A percentile compares a stretch with the other conserved stretches of the same genome.
These are phyloP conservation scores for Elaphomyces granulatus DNA, from an alignment of 495 filamentous ascomycete species.

Conservation along the genomic window DNA sequence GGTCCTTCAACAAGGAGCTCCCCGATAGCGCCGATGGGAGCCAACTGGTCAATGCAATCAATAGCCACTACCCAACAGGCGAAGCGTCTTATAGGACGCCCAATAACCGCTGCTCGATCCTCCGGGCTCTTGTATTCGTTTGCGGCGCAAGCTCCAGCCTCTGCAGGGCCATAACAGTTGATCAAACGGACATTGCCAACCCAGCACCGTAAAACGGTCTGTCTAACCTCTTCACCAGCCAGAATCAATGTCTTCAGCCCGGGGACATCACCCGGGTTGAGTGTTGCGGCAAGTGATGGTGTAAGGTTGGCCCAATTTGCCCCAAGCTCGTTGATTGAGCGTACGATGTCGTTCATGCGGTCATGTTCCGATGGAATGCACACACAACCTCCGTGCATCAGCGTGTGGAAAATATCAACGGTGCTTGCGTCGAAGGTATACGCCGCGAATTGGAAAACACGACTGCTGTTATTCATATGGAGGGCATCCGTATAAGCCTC, in stretches of 20 bases:
- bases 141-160: slow-evolving; percentile 3
- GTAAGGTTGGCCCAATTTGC: slow-evolving; percentile 26
- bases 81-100: background rate
- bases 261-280: slow-evolving; percentile 25
- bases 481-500: slow-evolving; percentile 31
- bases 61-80: slow-evolving; percentile 39
- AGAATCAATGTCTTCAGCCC: slow-evolving; percentile 21
- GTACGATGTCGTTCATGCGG: slow-evolving; percentile 13
- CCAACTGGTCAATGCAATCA: slow-evolving; percentile 29
- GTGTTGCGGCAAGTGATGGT: slow-evolving; percentile 6
- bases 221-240: slow-evolving; percentile 31
- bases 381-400: slow-evolving; percentile 31
- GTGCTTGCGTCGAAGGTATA: slow-evolving; percentile 31
- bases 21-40: slow-evolving; percentile 37
- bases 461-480: slow-evolving; percentile 29
- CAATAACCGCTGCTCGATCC: background rate
- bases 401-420: slow-evolving; percentile 25
- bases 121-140: background rate
- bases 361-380: slow-evolving; percentile 26
- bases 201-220: slow-evolving; percentile 12
- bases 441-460: slow-evolving; percentile 44
- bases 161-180: slow-evolving; percentile 31
- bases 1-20: slow-evolving; percentile 38
- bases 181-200: slow-evolving; percentile 13
- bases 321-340: slow-evolving; percentile 21